Evolutionary conservation across 2,329 filamentous ascomycete species (phyloP).

Genomic region (Pestalotiopsis sp.): DNA sequence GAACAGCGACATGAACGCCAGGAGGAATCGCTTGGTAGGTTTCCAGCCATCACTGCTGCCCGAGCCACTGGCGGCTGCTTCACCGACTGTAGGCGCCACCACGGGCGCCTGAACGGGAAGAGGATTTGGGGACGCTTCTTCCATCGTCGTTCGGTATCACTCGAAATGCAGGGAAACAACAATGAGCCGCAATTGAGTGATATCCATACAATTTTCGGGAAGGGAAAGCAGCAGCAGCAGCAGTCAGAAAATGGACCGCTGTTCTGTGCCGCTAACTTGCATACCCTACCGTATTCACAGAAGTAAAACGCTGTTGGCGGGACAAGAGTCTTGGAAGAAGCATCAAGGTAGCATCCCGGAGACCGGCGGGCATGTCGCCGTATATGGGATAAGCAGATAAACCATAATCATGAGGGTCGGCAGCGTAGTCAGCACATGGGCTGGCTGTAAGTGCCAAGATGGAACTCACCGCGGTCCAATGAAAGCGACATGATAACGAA

Average conservation of each 20-base stretch:
- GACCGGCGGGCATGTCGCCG: background rate
- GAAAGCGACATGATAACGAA: background rate
- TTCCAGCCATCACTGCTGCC: conserved; percentile 20
- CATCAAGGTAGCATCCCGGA: background rate
- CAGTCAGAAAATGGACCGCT: background rate
- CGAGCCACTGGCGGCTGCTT: background rate
- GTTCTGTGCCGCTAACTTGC: background rate
- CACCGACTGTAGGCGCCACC: background rate
- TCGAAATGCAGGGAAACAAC: background rate
- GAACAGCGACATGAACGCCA: conserved; percentile 54
- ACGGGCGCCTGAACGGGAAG: background rate
- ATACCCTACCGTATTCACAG: background rate
- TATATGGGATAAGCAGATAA: background rate
- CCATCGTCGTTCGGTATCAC: background rate
- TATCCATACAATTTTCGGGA: background rate
- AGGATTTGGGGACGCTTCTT: background rate
- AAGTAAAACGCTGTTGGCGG: background rate
- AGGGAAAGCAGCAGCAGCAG: background rate
- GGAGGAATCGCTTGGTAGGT: conserved; percentile 39
- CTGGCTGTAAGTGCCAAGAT: background rate
- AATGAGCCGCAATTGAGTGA: background rate
- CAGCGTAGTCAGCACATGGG: background rate
- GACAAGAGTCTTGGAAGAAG: background rate
- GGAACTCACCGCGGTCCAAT: background rate
- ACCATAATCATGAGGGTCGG: background rate